These are phyloP conservation scores for Colletotrichum musicola DNA, from an alignment of 2,329 filamentous ascomycete genomes.

Conservation along the genomic window DNA sequence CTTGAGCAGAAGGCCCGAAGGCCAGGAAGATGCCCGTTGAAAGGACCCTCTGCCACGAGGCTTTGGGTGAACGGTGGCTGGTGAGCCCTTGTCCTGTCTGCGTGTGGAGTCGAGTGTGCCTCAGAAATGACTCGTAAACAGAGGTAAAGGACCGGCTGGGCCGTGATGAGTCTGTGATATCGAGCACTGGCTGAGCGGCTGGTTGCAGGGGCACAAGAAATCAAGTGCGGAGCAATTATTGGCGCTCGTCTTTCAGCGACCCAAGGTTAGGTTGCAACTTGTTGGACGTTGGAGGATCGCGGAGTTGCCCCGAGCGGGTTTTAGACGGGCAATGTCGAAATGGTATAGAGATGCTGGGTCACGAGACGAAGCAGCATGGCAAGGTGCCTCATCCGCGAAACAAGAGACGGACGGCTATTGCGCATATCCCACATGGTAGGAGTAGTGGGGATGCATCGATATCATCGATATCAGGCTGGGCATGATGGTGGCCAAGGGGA, in stretches of 20 bases:
- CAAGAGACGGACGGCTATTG: neutral
- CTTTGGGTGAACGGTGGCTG: constrained; percentile 12
- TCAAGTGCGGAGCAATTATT: constrained; percentile 22
- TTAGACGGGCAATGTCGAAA: constrained; percentile 8
- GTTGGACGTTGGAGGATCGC: constrained; percentile 6
- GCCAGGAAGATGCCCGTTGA: constrained; percentile 25
- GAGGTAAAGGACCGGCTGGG: constrained; percentile 22
- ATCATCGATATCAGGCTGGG: constrained; percentile 11
- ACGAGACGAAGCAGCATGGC: neutral
- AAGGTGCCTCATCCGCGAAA: constrained; percentile 6
- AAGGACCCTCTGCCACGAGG: constrained; percentile 35
- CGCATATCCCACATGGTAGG: neutral
- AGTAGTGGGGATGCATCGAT: constrained; percentile 16
- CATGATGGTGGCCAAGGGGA: constrained; percentile 13
- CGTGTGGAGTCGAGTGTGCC: constrained; percentile 7
- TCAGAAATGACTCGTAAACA: constrained; percentile 34
- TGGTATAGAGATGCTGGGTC: neutral
- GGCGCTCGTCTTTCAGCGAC: constrained; percentile 8
- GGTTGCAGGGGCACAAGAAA: constrained; percentile 17
- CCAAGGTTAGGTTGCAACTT: neutral
- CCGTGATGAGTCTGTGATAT: constrained; percentile 12
- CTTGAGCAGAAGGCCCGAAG: neutral
- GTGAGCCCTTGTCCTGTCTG: neutral
- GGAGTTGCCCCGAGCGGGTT: constrained; percentile 22
- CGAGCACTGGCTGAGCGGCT: constrained; percentile 9